These are phyloP conservation scores for Cardamine occulta DNA, from an alignment of 345 rosid genomes.

Conservation along the genomic window DNA sequence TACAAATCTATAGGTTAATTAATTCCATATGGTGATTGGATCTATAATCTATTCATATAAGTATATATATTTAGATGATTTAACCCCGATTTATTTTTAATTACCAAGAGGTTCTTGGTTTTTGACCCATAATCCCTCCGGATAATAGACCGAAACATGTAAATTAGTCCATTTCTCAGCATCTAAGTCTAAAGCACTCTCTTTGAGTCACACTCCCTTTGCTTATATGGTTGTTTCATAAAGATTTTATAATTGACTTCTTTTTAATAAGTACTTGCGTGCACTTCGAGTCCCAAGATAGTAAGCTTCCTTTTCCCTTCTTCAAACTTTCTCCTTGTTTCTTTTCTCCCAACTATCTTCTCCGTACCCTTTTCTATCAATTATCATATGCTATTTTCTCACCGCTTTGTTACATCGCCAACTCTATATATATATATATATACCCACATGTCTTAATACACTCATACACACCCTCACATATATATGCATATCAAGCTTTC, in stretches of 20 bases:
- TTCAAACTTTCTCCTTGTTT: slow-evolving; percentile 39
- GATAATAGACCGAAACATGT: background rate
- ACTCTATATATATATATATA: slow-evolving; percentile 42
- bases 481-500: slow-evolving; percentile 40
- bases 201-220: slow-evolving; percentile 5
- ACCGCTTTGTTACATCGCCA: slow-evolving; percentile 56
- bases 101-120: background rate
- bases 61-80: background rate
- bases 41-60: background rate
- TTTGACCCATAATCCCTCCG: background rate
- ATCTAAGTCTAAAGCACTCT: background rate
- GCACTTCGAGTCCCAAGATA: slow-evolving; percentile 59
- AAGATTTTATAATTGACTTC: slow-evolving; percentile 30
- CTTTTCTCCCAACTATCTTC: slow-evolving; percentile 36
- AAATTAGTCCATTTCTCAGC: background rate
- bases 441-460: slow-evolving; percentile 25
- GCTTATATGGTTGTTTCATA: slow-evolving; percentile 19
- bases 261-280: slow-evolving; percentile 29
- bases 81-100: background rate
- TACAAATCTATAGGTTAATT: background rate
- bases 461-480: slow-evolving; percentile 25
- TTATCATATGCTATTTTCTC: slow-evolving; percentile 33
- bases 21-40: background rate
- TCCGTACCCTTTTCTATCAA: slow-evolving; percentile 43
- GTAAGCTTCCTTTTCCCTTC: slow-evolving; percentile 39